Percentiles rank a stretch among this genome's conserved stretches.
Conservation (phyloP, 495 filamentous ascomycete genomes). For the Aspergillus homomorphus region DNA sequence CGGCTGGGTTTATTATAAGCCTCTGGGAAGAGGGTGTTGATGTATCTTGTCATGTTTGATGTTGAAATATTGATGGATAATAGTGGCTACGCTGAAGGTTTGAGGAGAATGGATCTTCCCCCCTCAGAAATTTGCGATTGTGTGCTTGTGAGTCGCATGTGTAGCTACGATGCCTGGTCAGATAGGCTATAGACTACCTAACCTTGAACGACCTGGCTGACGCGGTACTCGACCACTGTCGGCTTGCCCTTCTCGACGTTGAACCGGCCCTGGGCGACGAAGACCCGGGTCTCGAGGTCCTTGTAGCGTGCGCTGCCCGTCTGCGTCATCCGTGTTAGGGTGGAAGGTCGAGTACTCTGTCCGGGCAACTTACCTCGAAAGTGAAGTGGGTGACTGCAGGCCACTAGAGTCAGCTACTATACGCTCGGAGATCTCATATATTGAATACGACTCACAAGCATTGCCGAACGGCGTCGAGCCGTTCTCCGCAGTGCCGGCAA, state of each 20-base stretch:
- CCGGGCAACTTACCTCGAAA: constrained; percentile 37
- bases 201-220: constrained; percentile 48
- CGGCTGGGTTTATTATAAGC: neutral
- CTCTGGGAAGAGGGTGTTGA: neutral
- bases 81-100: neutral
- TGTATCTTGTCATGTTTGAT: neutral
- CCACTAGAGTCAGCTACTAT: neutral
- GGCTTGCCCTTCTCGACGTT: constrained; percentile 52
- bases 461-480: constrained; percentile 54
- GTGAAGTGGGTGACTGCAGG: constrained; percentile 47
- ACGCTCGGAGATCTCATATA: neutral
- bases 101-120: neutral
- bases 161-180: neutral
- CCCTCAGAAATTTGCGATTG: neutral
- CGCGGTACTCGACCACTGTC: constrained; percentile 55
- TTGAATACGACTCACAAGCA: constrained; percentile 55
- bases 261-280: constrained; percentile 54
- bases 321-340: constrained; percentile 9
- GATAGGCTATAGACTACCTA: constrained; percentile 7
- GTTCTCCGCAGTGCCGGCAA: constrained; percentile 42
- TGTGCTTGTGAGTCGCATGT: neutral
- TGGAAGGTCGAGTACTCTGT: constrained; percentile 1
- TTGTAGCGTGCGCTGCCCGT: constrained; percentile 50
- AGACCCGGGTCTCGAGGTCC: constrained; percentile 50
- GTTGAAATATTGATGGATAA: neutral